phyloP scores from a whole-genome alignment of 2,329 filamentous ascomycete species.

The Exophiala phaeomuriformis region DNA sequence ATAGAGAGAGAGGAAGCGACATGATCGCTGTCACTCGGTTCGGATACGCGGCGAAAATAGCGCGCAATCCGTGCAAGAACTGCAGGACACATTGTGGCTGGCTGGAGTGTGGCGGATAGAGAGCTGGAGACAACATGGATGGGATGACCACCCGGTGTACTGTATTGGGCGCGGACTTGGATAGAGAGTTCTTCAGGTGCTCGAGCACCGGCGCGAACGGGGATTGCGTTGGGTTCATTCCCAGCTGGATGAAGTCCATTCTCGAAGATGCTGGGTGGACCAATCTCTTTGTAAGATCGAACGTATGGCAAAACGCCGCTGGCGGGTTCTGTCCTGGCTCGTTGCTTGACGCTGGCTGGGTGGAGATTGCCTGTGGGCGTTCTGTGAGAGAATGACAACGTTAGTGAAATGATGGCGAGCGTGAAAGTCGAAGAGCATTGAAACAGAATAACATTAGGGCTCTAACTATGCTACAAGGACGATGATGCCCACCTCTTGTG shows the following conservation, averaged over 20 bases:
- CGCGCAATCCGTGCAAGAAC: constrained; percentile 72
- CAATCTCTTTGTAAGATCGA: constrained; percentile 63
- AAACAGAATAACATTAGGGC: constrained; percentile 13
- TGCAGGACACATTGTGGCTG: constrained; percentile 67
- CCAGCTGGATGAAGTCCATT: constrained; percentile 47
- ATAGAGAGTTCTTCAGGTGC: constrained; percentile 46
- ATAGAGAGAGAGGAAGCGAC: constrained; percentile 72
- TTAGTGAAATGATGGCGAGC: constrained; percentile 8
- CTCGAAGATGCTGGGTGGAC: constrained; percentile 47
- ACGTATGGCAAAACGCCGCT: constrained; percentile 61
- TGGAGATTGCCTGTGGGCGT: constrained; percentile 30
- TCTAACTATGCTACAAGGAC: constrained; percentile 22
- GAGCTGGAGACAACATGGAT: constrained; percentile 72
- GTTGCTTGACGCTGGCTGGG: constrained; percentile 38
- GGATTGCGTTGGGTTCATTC: constrained; percentile 37
- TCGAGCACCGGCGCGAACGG: constrained; percentile 60
- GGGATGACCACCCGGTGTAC: constrained; percentile 80
- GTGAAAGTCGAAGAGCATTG: not conserved
- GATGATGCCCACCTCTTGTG: constrained; percentile 52
- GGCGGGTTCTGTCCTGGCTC: constrained; percentile 11
- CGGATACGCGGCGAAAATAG: constrained; percentile 62
- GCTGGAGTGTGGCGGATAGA: constrained; percentile 64
- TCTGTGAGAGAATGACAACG: constrained; percentile 19
- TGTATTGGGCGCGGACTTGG: constrained; percentile 51
- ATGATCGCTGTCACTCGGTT: constrained; percentile 62